Conservation (phyloP, 495 filamentous ascomycete species). For the Apiosordaria backusii region DNA sequence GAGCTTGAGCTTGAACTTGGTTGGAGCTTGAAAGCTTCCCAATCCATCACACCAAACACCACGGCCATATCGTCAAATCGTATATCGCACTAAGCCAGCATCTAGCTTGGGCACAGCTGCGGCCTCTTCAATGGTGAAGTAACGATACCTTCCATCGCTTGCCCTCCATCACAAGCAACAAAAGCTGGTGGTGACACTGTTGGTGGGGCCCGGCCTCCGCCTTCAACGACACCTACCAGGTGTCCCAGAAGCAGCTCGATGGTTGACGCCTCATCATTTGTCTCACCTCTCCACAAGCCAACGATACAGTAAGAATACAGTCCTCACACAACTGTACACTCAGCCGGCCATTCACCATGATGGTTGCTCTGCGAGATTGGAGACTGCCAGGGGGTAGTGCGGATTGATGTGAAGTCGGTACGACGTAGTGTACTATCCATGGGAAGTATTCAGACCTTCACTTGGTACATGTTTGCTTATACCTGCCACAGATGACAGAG, state of each 20-base stretch:
- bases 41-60: no score
- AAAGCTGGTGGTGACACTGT: no score
- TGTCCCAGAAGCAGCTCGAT: background rate
- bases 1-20: background rate
- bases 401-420: background rate
- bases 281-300: background rate
- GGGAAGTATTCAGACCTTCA: no score
- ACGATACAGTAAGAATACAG: background rate
- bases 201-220: no score
- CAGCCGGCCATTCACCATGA: background rate
- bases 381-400: background rate
- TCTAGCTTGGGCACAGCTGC: no score
- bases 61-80: no score
- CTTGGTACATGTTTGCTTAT: background rate
- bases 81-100: no score
- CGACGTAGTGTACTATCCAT: no score
- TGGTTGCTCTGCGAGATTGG: background rate
- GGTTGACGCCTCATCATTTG: background rate
- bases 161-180: no score
- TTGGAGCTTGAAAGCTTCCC: background rate
- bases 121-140: no score
- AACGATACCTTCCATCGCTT: no score
- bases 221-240: background rate
- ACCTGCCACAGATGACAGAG: background rate
- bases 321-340: background rate